Conservation (phyloP, 305 asterid species). For the Solanum hybrid region DNA sequence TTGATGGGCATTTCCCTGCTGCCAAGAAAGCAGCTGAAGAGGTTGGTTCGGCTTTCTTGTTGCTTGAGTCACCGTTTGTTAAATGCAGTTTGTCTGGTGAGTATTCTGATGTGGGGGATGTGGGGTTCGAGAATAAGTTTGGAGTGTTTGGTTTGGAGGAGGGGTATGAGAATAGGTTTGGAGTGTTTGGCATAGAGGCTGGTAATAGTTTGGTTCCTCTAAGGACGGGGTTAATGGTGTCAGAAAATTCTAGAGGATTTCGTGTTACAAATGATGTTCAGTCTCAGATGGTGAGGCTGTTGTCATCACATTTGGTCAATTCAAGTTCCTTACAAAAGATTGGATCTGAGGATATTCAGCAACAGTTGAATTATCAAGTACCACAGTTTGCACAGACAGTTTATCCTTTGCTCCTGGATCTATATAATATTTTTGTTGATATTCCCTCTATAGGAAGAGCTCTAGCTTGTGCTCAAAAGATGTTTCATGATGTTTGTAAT, state of each 20-base stretch:
- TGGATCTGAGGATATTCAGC: constrained; percentile 25
- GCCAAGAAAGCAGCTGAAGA: constrained; percentile 85
- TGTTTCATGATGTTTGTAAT: constrained; percentile 53
- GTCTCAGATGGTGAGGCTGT: constrained; percentile 44
- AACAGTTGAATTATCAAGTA: constrained; percentile 42
- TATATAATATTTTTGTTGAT: constrained; percentile 49
- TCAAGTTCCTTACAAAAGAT: constrained; percentile 16
- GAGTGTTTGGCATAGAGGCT: constrained; percentile 33
- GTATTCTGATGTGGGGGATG: constrained; percentile 11
- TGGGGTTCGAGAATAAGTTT: constrained; percentile 23
- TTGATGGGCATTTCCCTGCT: constrained; percentile 53
- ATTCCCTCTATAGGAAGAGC: constrained; percentile 68
- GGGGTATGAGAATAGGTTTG: constrained; percentile 23
- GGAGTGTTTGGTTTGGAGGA: constrained; percentile 31
- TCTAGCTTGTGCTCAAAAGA: constrained; percentile 69
- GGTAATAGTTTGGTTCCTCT: constrained; percentile 28
- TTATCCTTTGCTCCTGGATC: constrained; percentile 71
- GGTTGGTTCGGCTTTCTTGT: constrained; percentile 68
- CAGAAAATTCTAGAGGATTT: constrained; percentile 24
- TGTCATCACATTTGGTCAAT: constrained; percentile 37
- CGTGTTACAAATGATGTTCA: constrained; percentile 36
- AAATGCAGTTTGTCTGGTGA: constrained; percentile 21
- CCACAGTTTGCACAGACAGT: constrained; percentile 71
- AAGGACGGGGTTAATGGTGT: constrained; percentile 18
- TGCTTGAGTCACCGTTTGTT: constrained; percentile 71